Base-by-base conservation (phyloP, 2,329 filamentous ascomycete genomes). In the Pseudopyricularia cyperi region DNA sequence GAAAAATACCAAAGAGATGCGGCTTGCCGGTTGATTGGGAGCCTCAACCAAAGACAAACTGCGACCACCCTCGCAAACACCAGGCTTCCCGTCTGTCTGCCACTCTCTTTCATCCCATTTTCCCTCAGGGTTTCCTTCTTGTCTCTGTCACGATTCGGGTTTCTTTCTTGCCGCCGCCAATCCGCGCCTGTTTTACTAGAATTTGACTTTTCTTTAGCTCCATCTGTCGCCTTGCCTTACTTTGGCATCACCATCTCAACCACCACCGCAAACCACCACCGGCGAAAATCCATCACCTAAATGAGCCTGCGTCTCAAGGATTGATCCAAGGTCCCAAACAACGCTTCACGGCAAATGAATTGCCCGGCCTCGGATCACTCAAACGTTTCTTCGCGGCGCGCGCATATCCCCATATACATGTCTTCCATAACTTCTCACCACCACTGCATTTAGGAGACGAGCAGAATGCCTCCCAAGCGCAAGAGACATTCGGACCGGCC, bases 381-480 rank as follows among this genome's bases (percentile, higher is more conserved):
- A 22, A 44, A 22, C 8, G 11, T 22, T 44, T 14, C 39, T 22
- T 14, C 39, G 17, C 39, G 39, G 39, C 39, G 39, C 39, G 39
- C 39, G 11, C n/a, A 44, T 44, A 44, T 11, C 22, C 11, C 24
- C 22, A 44, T 22, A 42, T 44, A 44, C 39, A 44, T 44, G 39
- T 26, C 39, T 44, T 44, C 39, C 28, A 30, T 9, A 26, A 26
- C 4, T 44, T 44, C 17, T 44, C 24, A 44, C 39, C 39, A 44
- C 39, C 24, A 26, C 39, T 19, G 19, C 50, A 35, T 22, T 39
- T 51, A 46, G 37, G 24, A 33, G 26, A 51, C 52, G 50, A 53
- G 52, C 54, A 68, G 57, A 53, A 80, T 81, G 77, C 71, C 75
- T 68, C 72, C 74, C 28, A 81, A 81, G 67, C 73, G 78, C 60